phyloP scores from a whole-genome alignment of 768 basidiomycete genomes.

The Butyriboletus loyo region DNA sequence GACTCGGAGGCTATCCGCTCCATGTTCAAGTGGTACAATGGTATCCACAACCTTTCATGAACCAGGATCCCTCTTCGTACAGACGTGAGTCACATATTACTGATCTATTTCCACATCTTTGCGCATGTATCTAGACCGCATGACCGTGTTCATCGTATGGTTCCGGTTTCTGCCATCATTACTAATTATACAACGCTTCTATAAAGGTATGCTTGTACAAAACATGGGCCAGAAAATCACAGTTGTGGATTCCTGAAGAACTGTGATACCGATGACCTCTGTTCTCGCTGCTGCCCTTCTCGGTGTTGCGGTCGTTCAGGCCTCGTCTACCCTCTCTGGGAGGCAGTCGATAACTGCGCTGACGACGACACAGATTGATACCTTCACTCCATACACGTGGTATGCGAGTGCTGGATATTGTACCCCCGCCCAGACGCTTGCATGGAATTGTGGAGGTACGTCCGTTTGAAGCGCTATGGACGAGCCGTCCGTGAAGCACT shows the following conservation, averaged over 20 bases:
- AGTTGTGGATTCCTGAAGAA: not conserved
- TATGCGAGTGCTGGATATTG: slow-evolving; percentile 56
- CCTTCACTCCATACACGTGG: slow-evolving; percentile 46
- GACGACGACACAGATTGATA: slow-evolving; percentile 38
- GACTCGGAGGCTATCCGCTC: slow-evolving; percentile 31
- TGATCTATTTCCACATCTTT: not conserved
- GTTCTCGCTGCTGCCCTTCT: slow-evolving; percentile 17
- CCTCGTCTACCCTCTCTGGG: slow-evolving; percentile 26
- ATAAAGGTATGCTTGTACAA: slow-evolving; percentile 1
- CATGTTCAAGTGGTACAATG: slow-evolving; percentile 26
- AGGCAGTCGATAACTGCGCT: slow-evolving; percentile 41
- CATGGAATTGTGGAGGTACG: slow-evolving; percentile 57
- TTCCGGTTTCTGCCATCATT: not conserved
- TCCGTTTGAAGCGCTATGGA: not conserved
- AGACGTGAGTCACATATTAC: not conserved
- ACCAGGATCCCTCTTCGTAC: not conserved
- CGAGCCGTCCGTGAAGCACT: not conserved
- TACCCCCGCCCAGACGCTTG: slow-evolving; percentile 36
- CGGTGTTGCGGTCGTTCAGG: slow-evolving; percentile 6
- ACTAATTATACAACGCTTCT: slow-evolving; percentile 4
- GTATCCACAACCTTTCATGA: no score
- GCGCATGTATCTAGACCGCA: not conserved
- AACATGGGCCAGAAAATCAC: not conserved
- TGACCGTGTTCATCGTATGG: slow-evolving; percentile 9
- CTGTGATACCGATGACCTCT: slow-evolving; percentile 13